A percentile compares a stretch with the other conserved stretches of the same genome.
These are phyloP conservation scores for Cladosporium phlei DNA, from an alignment of 2,329 filamentous ascomycete genomes.

Conservation along the genomic window DNA sequence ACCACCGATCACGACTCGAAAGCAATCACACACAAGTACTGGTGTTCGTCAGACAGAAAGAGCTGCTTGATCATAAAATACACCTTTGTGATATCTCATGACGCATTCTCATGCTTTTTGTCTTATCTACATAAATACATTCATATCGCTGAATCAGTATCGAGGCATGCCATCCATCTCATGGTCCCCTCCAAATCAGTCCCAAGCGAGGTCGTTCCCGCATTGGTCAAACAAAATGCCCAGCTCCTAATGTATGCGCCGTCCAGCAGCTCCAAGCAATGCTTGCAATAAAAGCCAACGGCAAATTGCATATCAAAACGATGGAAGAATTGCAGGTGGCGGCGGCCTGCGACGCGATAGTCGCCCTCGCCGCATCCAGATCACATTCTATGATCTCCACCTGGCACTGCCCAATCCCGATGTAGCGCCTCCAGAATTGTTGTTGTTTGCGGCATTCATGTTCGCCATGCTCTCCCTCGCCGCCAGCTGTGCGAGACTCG, in stretches of 20 bases:
- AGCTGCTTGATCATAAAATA: no score
- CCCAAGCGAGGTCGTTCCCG: background rate
- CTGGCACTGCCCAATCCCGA: conserved; percentile 6
- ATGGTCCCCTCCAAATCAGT: background rate
- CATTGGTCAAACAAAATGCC: background rate
- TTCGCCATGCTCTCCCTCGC: conserved; percentile 25
- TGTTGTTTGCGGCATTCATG: conserved; percentile 10
- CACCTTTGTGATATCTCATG: no score
- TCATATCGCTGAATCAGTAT: conserved; percentile 5
- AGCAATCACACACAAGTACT: no score
- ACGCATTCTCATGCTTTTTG: background rate
- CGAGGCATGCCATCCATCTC: background rate
- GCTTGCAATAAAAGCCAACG: background rate
- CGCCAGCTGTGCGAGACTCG: conserved; percentile 22
- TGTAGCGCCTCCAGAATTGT: background rate
- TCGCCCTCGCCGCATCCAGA: background rate
- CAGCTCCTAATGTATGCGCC: background rate
- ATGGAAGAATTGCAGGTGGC: background rate
- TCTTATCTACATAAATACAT: conserved; percentile 12
- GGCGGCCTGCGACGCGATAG: background rate
- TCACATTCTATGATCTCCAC: conserved; percentile 2
- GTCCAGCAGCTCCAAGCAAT: conserved; percentile 8
- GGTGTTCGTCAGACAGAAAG: no score
- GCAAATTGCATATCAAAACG: no score
- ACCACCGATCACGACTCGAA: no score